Conservation (phyloP, 768 basidiomycete species). For the Kwoniella dendrophila region DNA sequence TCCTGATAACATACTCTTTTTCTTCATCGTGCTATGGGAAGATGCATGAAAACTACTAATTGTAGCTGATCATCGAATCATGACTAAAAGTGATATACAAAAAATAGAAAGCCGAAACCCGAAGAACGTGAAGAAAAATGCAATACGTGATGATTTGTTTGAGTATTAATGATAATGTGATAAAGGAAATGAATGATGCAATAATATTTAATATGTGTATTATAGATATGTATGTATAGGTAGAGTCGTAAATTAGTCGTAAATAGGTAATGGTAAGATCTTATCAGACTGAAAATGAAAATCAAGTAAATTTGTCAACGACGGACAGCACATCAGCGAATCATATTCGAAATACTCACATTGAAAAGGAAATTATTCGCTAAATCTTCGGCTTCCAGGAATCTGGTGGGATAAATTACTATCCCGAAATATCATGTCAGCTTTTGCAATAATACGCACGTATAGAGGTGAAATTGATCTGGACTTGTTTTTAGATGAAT, state of each 20-base stretch:
- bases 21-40: too few relatives aligned
- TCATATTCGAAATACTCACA: conserved; percentile 47
- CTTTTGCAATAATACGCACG: conserved; percentile 3
- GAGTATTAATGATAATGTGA: neutral
- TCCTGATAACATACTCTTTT: too few relatives aligned
- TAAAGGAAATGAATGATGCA: neutral
- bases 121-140: neutral
- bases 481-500: too few relatives aligned
- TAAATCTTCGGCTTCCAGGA: conserved; percentile 89
- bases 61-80: too few relatives aligned
- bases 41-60: too few relatives aligned
- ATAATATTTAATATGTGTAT: conserved; percentile 1
- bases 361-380: conserved; percentile 93
- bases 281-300: conserved; percentile 62
- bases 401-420: conserved; percentile 83
- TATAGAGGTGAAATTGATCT: neutral
- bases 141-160: neutral
- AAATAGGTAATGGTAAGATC: conserved; percentile 56
- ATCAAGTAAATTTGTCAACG: conserved; percentile 5
- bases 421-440: conserved; percentile 7
- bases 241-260: conserved; percentile 35
- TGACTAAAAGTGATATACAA: too few relatives aligned
- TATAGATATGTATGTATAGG: neutral
- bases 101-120: too few relatives aligned
- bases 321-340: neutral